Base-by-base conservation (phyloP, 495 filamentous ascomycete species). In the Xeromyces bisporus region DNA sequence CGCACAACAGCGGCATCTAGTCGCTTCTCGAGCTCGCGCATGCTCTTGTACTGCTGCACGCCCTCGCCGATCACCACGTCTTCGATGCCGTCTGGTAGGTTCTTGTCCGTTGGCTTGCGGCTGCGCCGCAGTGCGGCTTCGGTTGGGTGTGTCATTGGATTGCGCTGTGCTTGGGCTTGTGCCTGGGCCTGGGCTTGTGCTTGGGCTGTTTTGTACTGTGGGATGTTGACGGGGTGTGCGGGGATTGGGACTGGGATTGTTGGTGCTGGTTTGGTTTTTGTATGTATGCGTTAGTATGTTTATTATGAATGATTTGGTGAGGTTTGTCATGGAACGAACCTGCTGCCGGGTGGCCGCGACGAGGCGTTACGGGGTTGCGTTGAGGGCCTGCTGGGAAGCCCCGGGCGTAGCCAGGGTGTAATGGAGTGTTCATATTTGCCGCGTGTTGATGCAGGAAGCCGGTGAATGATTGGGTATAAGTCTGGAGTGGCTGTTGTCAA, bases 1-100 rank as follows among this genome's bases (percentile, higher is more conserved):
- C 86, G 70, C 51, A 89, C 80, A 64, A 94, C 89, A n/a, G 82
- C 77, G 14, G 85, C 81, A 60, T 99, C 91, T 32, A 94, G 63
- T 33, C 73, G 71, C 48, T 84, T 71, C 67, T 99, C 91, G 24
- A 91, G 52, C 29, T 93, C 87, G 50, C 80, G 71, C 38, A 96
- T 57, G 31, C 72, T 66, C 44, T 71, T 71, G 55, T 99, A 99
- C 36, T 81, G 70, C 44, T 74, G 60, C 12, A 82, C 84, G 18
- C 76, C 77, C 48, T 92, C 79, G 28, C 83, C 80, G 36, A 87
- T 73, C 23, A 79, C 58, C 23, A 74, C 60, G 8, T 84, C 75
- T 43, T 92, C 82, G 24, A 93, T 59, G 23, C 80, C 84, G 35
- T 93, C 85, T 31, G 91, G 86, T 12, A 99, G 73, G 37, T 77